These are phyloP conservation scores for Cryptosporidium baileyi DNA, from an alignment of 169 alveolate species.

Conservation along the genomic window DNA sequence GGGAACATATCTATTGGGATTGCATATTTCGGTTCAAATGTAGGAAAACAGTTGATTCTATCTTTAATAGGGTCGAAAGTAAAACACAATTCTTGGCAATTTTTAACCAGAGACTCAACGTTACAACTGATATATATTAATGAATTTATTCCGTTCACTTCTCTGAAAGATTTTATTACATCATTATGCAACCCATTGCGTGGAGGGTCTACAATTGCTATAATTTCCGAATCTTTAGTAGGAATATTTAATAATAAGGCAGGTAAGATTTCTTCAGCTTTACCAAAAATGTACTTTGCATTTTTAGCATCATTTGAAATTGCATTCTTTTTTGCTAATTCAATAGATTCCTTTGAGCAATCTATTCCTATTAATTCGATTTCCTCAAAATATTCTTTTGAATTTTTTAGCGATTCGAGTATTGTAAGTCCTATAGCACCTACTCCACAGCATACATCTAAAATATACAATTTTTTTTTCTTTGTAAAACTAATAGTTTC, in stretches of 20 bases:
- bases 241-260: not conserved
- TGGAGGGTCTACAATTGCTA: constrained; percentile 75
- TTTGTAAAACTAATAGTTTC: not conserved
- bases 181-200: constrained; percentile 60
- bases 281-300: constrained; percentile 46
- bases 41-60: not conserved
- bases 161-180: constrained; percentile 8
- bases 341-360: constrained; percentile 66
- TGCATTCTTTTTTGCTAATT: constrained; percentile 69
- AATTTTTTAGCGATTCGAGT: constrained; percentile 42
- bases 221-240: not conserved
- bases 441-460: constrained; percentile 75
- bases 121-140: constrained; percentile 74
- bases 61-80: constrained; percentile 27
- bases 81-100: constrained; percentile 51
- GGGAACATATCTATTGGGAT: constrained; percentile 75
- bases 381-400: not conserved
- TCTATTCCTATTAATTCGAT: constrained; percentile 72
- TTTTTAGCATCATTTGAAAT: constrained; percentile 12
- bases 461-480: not conserved
- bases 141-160: not conserved
- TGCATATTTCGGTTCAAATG: constrained; percentile 12
- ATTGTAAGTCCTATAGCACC: constrained; percentile 73
- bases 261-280: constrained; percentile 45
- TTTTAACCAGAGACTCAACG: constrained; percentile 56